phyloP scores from a whole-genome alignment of 225 moss, liverwort and hornwort species.

The Rhytidiadelphus loreus region DNA sequence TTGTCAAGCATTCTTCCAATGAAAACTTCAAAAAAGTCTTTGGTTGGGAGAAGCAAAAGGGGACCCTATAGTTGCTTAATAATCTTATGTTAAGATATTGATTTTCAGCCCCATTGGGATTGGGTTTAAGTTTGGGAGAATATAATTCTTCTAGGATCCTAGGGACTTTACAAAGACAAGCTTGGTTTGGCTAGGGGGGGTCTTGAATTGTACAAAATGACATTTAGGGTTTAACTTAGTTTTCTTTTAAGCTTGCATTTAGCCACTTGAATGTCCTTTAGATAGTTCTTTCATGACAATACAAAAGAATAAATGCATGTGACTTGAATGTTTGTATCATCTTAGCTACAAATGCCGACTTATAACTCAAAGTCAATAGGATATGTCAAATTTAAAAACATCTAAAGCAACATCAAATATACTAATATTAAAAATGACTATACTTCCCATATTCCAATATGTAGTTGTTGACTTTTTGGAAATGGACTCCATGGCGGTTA shows the following conservation, averaged over 20 bases:
- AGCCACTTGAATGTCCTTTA: background rate
- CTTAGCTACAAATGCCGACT: fast-evolving
- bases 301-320: background rate
- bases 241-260: background rate
- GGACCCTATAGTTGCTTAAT: background rate
- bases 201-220: background rate
- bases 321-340: background rate
- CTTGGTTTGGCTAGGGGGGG: fast-evolving
- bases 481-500: background rate
- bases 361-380: background rate
- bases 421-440: background rate
- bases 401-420: background rate
- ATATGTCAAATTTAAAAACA: background rate
- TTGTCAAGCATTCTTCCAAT: background rate
- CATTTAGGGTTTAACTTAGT: no score
- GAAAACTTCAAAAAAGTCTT: background rate
- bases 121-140: background rate
- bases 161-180: fast-evolving
- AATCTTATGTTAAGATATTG: background rate
- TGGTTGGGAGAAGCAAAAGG: no score
- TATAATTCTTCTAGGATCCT: background rate
- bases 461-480: fast-evolving
- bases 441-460: background rate
- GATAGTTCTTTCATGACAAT: fast-evolving
- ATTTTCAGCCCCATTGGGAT: fast-evolving